Evolutionary conservation across 768 basidiomycete species (phyloP).

Genomic region (Tricholoma hemisulphureum): DNA sequence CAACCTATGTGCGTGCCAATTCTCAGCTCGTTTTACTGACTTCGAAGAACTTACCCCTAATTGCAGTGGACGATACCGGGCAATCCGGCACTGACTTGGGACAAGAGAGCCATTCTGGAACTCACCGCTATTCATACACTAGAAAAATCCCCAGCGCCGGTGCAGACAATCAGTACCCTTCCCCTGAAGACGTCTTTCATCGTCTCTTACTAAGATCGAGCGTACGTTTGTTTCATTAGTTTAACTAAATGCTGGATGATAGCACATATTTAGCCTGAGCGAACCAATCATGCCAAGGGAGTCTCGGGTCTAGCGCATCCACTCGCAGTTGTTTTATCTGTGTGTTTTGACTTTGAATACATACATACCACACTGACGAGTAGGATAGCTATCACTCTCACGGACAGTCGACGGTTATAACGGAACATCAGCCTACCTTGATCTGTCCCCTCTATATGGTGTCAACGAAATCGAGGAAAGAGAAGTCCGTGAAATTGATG

Average conservation of each 20-base stretch:
- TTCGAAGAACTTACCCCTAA: neutral
- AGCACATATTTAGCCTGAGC: neutral
- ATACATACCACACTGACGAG: neutral
- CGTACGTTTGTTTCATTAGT: neutral
- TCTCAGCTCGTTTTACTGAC: neutral
- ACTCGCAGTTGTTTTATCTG: conserved; percentile 9
- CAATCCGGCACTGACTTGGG: neutral
- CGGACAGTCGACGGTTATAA: conserved; percentile 5
- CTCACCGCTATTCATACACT: conserved; percentile 2
- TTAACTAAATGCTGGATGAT: neutral
- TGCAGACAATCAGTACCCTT: neutral
- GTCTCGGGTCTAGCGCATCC: conserved; percentile 11
- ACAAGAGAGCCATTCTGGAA: neutral
- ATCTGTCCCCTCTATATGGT: conserved; percentile 24
- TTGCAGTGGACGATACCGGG: neutral
- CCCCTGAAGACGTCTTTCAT: conserved; percentile 4
- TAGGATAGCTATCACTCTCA: conserved; percentile 7
- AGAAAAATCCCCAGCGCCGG: neutral
- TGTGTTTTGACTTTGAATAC: conserved; percentile 2
- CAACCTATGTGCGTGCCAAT: neutral
- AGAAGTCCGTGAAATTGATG: conserved; percentile 18
- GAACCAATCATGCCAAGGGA: conserved; percentile 11
- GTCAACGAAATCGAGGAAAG: conserved; percentile 11
- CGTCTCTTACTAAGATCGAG: conserved; percentile 1
- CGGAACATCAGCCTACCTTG: conserved; percentile 16